These are phyloP conservation scores for Hypomyces perniciosus DNA, from an alignment of 2,329 filamentous ascomycete species.

Conservation along the genomic window DNA sequence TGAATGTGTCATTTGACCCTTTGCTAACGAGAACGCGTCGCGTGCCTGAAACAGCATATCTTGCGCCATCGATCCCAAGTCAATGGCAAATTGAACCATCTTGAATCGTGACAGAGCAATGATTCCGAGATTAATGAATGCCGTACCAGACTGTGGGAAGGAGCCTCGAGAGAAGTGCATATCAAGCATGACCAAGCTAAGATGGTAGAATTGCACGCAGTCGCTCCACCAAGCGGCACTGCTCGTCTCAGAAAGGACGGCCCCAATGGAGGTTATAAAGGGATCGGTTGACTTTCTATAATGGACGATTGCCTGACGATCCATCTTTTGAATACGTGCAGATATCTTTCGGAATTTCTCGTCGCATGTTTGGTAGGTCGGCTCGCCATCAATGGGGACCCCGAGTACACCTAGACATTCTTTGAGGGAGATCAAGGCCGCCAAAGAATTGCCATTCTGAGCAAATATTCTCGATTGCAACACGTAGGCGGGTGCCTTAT, in stretches of 20 bases:
- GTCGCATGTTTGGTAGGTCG: constrained; percentile 73
- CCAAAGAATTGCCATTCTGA: constrained; percentile 63
- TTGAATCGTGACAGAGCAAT: constrained; percentile 65
- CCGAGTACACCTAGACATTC: constrained; percentile 66
- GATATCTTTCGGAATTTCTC: constrained; percentile 60
- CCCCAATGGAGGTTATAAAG: constrained; percentile 57
- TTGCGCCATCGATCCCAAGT: constrained; percentile 57
- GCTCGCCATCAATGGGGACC: constrained; percentile 57
- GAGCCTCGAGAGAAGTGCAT: constrained; percentile 57
- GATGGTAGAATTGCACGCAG: constrained; percentile 64
- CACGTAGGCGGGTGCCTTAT: constrained; percentile 80
- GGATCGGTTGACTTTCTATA: constrained; percentile 42
- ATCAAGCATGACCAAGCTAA: constrained; percentile 60
- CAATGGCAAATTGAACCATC: constrained; percentile 61
- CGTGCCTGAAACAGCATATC: constrained; percentile 58
- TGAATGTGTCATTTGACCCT: constrained; percentile 63
- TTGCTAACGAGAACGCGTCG: constrained; percentile 60
- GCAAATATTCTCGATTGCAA: constrained; percentile 74
- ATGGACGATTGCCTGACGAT: constrained; percentile 40
- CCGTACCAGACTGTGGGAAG: constrained; percentile 64
- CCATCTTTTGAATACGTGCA: constrained; percentile 53
- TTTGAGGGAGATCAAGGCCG: constrained; percentile 64
- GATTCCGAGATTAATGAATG: constrained; percentile 61
- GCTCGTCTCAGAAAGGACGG: constrained; percentile 64
- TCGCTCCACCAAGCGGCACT: constrained; percentile 71